phyloP scores from a whole-genome alignment of 352 stramenopile genomes.

The Phytophthora vignae region DNA sequence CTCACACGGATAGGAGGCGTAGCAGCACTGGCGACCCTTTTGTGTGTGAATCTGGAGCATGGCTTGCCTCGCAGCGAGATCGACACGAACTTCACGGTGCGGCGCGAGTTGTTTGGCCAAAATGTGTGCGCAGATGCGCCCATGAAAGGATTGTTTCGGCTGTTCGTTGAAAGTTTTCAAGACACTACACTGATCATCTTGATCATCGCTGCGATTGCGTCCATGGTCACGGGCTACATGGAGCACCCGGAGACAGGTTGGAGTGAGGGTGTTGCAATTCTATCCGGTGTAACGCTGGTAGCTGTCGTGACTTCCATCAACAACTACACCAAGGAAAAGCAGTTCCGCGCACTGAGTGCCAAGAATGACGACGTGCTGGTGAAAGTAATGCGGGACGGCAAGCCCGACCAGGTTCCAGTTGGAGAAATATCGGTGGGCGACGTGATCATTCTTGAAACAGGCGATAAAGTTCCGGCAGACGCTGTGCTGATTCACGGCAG shows the following conservation, averaged over 20 bases:
- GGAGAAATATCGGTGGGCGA: conserved; percentile 82
- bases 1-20: conserved; percentile 71
- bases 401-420: conserved; percentile 74
- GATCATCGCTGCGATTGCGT: conserved; percentile 88
- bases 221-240: conserved; percentile 82
- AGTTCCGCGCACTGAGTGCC: conserved; percentile 87
- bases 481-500: conserved; percentile 92
- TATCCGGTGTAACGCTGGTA: conserved; percentile 94
- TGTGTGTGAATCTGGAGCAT: conserved; percentile 79
- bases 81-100: conserved; percentile 60
- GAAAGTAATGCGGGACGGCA: conserved; percentile 77
- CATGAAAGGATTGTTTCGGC: conserved; percentile 78
- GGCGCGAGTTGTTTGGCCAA: conserved; percentile 61
- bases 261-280: conserved; percentile 96
- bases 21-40: conserved; percentile 52
- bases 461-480: conserved; percentile 96
- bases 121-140: conserved; percentile 82
- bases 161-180: conserved; percentile 91
- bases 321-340: conserved; percentile 96
- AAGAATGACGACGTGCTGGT: conserved; percentile 91
- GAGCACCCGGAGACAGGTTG: conserved; percentile 87
- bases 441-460: conserved; percentile 94
- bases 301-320: conserved; percentile 95
- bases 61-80: conserved; percentile 70
- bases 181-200: conserved; percentile 93